phyloP scores from a whole-genome alignment of 2,329 filamentous ascomycete genomes.

The Alternaria conjuncta region DNA sequence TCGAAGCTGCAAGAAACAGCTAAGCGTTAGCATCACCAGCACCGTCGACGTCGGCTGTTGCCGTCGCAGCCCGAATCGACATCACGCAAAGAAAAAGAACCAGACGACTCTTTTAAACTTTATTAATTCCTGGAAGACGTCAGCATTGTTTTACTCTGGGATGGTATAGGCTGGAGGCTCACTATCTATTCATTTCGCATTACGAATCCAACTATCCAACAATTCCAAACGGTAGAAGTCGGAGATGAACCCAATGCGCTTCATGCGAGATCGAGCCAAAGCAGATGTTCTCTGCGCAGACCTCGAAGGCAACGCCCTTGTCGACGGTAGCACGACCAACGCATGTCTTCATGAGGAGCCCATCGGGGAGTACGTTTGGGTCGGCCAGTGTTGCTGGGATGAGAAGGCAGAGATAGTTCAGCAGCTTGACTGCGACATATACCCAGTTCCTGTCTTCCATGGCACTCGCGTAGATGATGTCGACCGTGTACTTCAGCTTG shows the following conservation, averaged over 20 bases:
- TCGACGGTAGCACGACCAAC: not conserved
- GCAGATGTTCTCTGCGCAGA: constrained; percentile 5
- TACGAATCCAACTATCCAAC: not conserved
- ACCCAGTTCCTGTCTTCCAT: not conserved
- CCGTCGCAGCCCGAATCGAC: not conserved
- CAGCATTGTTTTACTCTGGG: not conserved
- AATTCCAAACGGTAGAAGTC: not conserved
- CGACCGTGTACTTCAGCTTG: not conserved
- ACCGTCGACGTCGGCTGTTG: not conserved
- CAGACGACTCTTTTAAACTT: not conserved
- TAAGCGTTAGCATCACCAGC: not conserved
- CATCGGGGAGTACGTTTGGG: not conserved
- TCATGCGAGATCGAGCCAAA: constrained; percentile 11
- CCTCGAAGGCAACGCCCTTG: not conserved
- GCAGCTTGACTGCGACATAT: not conserved
- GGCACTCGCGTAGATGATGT: not conserved
- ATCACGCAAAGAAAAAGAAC: not conserved
- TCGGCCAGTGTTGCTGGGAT: not conserved
- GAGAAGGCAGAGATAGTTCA: not conserved
- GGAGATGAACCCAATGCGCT: constrained; percentile 1
- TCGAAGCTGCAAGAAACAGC: not conserved
- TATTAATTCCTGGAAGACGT: not conserved
- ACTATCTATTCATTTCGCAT: not conserved
- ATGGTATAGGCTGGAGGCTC: not conserved
- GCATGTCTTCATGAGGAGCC: not conserved